phyloP scores from a whole-genome alignment of 345 rosid genomes.

The Rhodamnia argentea region DNA sequence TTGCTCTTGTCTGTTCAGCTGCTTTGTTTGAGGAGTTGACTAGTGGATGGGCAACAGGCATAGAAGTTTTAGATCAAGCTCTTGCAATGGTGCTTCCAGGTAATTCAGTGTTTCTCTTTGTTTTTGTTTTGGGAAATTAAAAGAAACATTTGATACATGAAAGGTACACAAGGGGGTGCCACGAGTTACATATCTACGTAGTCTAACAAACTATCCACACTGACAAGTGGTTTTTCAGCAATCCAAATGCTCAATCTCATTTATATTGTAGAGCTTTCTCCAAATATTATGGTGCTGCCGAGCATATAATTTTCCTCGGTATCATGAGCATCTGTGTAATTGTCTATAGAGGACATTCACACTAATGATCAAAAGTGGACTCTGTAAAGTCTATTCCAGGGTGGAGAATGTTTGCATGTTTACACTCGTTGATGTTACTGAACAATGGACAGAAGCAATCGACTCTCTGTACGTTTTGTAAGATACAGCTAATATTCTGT shows the following conservation, averaged over 20 bases:
- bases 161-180: neutral
- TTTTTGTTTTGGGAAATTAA: neutral
- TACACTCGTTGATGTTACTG: neutral
- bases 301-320: neutral
- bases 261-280: neutral
- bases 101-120: constrained; percentile 3
- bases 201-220: neutral
- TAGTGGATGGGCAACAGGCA: constrained; percentile 48
- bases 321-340: neutral
- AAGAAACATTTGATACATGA: neutral
- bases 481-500: neutral
- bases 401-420: neutral
- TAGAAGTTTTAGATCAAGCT: constrained; percentile 57
- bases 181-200: neutral
- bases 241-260: neutral
- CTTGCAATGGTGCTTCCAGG: constrained; percentile 86
- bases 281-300: neutral
- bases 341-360: neutral
- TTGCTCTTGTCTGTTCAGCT: constrained; percentile 67
- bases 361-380: neutral
- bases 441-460: neutral
- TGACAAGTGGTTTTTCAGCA: neutral
- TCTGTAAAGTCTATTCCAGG: neutral
- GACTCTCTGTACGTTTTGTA: neutral
- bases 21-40: constrained; percentile 85